Evolutionary conservation across 1,139 yeast genomes (phyloP).

Genomic region (Scheffersomyces segobiensis): DNA sequence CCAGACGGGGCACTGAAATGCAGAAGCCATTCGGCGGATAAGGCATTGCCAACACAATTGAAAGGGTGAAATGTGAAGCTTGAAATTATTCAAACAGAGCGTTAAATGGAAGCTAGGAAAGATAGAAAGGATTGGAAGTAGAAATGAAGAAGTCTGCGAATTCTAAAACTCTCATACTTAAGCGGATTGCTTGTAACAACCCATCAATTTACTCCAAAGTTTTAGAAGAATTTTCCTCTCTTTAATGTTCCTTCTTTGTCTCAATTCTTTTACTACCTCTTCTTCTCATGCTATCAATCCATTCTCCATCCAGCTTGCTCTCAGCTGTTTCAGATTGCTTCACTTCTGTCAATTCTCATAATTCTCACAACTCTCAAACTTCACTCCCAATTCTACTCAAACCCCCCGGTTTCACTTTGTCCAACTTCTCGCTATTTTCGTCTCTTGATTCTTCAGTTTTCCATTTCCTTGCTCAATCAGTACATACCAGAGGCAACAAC

Average conservation of each 20-base stretch:
- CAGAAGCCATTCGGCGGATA: neutral
- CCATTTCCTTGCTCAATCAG: slow-evolving; percentile 23
- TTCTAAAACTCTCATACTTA: neutral
- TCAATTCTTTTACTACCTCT: neutral
- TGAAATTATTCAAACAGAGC: neutral
- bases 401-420: neutral
- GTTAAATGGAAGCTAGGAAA: neutral
- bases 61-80: neutral
- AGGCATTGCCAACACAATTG: neutral
- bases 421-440: too few relatives aligned
- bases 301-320: neutral
- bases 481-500: slow-evolving; percentile 74
- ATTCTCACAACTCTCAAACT: neutral
- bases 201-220: neutral
- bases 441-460: neutral
- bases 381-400: neutral
- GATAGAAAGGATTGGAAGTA: neutral
- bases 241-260: neutral
- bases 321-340: neutral
- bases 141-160: neutral
- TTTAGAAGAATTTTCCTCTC: neutral
- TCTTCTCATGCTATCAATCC: neutral
- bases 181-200: neutral
- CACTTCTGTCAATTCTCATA: neutral
- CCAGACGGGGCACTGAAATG: neutral